A percentile compares a stretch with the other conserved stretches of the same genome.
phyloP scores from a whole-genome alignment of 345 rosid genomes.

The Sonneratia caseolaris region DNA sequence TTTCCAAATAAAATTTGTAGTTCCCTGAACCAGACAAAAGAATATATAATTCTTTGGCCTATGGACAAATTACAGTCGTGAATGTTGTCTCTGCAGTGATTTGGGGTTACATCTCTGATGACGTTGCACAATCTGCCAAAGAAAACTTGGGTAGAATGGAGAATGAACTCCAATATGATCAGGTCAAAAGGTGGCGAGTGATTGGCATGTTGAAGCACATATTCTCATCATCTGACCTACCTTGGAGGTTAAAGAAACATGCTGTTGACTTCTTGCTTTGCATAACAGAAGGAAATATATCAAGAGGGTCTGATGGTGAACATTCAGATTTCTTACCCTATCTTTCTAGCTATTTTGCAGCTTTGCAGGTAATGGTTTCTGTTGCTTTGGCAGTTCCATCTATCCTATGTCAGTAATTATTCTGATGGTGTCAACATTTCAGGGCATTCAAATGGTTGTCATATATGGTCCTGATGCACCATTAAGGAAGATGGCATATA shows the following conservation, averaged over 20 bases:
- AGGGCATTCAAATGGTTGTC: conserved; percentile 50
- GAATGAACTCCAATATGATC: conserved; percentile 47
- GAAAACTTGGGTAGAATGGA: conserved; percentile 31
- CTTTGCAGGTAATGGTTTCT: conserved; percentile 48
- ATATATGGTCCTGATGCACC: conserved; percentile 45
- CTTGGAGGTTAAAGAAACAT: conserved; percentile 63
- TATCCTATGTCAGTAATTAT: conserved; percentile 11
- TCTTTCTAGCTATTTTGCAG: conserved; percentile 50
- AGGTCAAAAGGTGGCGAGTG: conserved; percentile 65
- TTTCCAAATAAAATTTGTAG: neutral
- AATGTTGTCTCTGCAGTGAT: conserved; percentile 34
- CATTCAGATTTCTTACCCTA: conserved; percentile 38
- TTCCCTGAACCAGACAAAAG: neutral
- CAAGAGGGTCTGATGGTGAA: conserved; percentile 23
- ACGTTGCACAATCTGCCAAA: conserved; percentile 37
- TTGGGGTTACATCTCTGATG: conserved; percentile 46
- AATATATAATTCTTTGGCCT: conserved; percentile 1
- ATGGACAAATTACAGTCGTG: conserved; percentile 6
- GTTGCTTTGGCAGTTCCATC: conserved; percentile 6
- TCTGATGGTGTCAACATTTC: conserved; percentile 11
- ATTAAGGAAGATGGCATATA: conserved; percentile 60
- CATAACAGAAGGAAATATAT: conserved; percentile 35
- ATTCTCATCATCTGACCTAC: conserved; percentile 40
- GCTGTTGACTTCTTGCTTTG: conserved; percentile 54
- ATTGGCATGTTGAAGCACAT: conserved; percentile 62